Evolutionary conservation across 116 monocot genomes (phyloP).

Genomic region (Posidonia oceanica): DNA sequence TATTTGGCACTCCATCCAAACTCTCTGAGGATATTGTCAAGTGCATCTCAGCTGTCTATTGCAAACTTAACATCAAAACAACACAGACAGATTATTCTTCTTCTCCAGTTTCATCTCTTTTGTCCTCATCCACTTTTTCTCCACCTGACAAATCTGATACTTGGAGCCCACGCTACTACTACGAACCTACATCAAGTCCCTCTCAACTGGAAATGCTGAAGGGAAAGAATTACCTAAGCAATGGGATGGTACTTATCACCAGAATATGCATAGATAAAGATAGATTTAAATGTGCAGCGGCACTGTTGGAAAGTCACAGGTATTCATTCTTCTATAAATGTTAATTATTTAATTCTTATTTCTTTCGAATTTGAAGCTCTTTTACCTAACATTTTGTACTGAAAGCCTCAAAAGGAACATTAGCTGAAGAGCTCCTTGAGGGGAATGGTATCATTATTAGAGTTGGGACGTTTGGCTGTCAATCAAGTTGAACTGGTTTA

Average conservation of each 20-base stretch:
- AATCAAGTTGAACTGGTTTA: no score
- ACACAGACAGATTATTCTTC: conserved; percentile 13
- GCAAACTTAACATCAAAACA: conserved; percentile 36
- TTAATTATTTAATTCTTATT: no score
- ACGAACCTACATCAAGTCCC: conserved; percentile 26
- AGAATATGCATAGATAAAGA: conserved; percentile 46
- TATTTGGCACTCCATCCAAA: conserved; percentile 49
- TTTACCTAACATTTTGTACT: no score
- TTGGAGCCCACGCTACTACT: conserved; percentile 32
- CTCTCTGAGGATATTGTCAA: conserved; percentile 80
- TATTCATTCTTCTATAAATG: conserved; percentile 4
- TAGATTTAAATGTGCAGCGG: conserved; percentile 42
- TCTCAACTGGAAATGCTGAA: conserved; percentile 17
- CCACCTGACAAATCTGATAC: conserved; percentile 25
- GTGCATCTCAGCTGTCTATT: conserved; percentile 76
- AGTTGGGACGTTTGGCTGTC: no score
- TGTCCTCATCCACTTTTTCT: conserved; percentile 63
- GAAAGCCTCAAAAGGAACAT: no score
- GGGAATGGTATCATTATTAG: no score
- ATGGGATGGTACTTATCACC: conserved; percentile 31
- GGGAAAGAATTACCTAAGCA: conserved; percentile 20
- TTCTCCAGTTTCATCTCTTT: conserved; percentile 55
- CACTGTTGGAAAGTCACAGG: conserved; percentile 58
- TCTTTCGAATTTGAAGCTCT: no score
- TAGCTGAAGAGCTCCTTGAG: no score